Evolutionary conservation across 192 early-diverging fungal species (phyloP), one percentile per base, ranked within the genome.

Genomic region (Geranomyces michiganensis): DNA sequence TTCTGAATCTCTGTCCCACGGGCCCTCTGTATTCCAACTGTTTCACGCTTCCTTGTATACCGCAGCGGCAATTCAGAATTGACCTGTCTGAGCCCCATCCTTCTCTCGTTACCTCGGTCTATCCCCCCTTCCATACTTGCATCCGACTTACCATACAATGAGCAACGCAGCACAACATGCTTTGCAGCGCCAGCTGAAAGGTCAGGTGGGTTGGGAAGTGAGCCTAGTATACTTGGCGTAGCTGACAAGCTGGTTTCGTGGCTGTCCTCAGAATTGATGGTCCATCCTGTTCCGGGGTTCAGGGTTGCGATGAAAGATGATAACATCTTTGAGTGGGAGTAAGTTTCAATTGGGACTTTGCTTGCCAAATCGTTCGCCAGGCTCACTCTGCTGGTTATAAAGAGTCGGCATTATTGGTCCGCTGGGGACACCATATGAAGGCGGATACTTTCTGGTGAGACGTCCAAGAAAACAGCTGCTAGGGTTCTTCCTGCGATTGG

Each of bases 351-450:
- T 30, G 58, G 17, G 31, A 26, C 31, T 3, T n/a, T 61, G 53
- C 13, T 14, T 32, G 31, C 12, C 44, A 29, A 24, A 12, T n/a
- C n/a, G 13, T 14, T 47, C 14, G 24, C n/a, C n/a, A 64, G 15
- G 24, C 24, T 60, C 26, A 26, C 58, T 31, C 17, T 27, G 3
- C 7, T 26, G 26, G 29, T 29, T 46, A 12, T 43, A 14, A 56
- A 78, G 78, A 61, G 85, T 86, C 10, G 85, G 83, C n/a, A 86
- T 86, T 46, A 82, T 85, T 49, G 85, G 85, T 17, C 85, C 85
- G 15, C 67, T 78, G 6, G 70, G 86, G 3, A 86, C 85, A 9
- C 15, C 77, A n/a, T 86, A 85, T 71, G 67, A 84, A 64, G 79
- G 83, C n/a, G 85, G 85, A 13, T 85, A 85, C 56, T 86, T 86